Evolutionary conservation across 139 green algal species (phyloP), one percentile per base, ranked within the genome.

Genomic region (Astrephomene gubernaculifera): DNA sequence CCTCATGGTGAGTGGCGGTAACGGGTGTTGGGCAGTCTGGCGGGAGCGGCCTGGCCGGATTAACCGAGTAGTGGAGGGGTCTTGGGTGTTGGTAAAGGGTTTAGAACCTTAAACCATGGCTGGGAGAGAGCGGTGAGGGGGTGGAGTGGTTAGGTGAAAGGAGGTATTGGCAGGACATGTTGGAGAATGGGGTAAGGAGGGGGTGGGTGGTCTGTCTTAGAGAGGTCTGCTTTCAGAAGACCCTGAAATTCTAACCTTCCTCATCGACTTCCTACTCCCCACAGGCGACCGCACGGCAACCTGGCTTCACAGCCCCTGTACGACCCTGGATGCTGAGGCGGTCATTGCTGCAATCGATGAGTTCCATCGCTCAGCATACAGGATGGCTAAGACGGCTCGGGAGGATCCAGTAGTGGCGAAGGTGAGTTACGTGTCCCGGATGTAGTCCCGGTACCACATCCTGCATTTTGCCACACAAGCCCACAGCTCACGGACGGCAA

Each of bases 341-440:
- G 45, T 86, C 17, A 27, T 19, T 8, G 45, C 79, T 0, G 36
- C 33, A 12, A 39, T 87, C 57, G 89, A 93, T 63, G 89, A 94
- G 65, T 81, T 64, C 73, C 76, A 76, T 39, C 91, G 88, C 41
- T 33, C 43, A 0, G 83, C 88, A 5, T 93, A 91, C 87, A 91
- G 88, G 79, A 89, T 95, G 86, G 64, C 64, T 25, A 93, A 92
- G 87, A 39, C 79, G 54, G 87, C 89, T 83, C 85, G 89, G 41
- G 92, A 95, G 33, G 92, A 95, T 79, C 31, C 21, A 21, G 92
- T 95, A 68, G 90, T 94, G 35, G 65, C 38, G n/a, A 89, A 87
- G 88, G 87, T 91, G 35, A 4, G 78, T 6, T n/a, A 9, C 1
- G 60, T 33, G 38, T 10, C n/a, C n/a, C n/a, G n/a, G n/a, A n/a